phyloP scores from a whole-genome alignment of 2,329 filamentous ascomycete species.

The Emydomyces testavorans region DNA sequence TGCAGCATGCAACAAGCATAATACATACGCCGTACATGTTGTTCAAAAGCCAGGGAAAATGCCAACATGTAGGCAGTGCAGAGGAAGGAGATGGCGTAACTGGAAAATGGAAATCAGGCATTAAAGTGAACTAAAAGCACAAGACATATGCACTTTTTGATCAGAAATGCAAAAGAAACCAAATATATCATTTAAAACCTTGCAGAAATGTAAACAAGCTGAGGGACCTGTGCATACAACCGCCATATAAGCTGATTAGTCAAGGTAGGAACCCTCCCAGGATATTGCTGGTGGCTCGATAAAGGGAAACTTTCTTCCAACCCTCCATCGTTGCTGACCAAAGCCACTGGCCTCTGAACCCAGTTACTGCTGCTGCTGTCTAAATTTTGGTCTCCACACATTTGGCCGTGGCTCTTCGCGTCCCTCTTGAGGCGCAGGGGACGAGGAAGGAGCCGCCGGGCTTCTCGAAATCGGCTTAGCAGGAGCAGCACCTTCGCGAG shows the following conservation, averaged over 20 bases:
- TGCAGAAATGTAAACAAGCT: not conserved
- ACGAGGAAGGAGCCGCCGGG: slow-evolving; percentile 7
- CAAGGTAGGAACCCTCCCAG: not conserved
- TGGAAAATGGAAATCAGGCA: not conserved
- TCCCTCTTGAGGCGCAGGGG: slow-evolving; percentile 12
- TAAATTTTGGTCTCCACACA: slow-evolving; percentile 15
- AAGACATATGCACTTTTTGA: slow-evolving; percentile 11
- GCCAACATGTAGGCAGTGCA: not conserved
- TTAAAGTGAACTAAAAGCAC: slow-evolving; percentile 12
- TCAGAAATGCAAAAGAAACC: slow-evolving; percentile 2
- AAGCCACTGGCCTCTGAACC: not conserved
- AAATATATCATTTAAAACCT: not conserved
- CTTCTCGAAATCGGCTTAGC: slow-evolving; percentile 11
- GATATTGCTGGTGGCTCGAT: not conserved
- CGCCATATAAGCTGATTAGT: not conserved
- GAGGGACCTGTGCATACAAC: not conserved
- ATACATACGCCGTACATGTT: slow-evolving; percentile 10
- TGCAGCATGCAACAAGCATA: slow-evolving; percentile 8
- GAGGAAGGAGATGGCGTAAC: not conserved
- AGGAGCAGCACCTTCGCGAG: slow-evolving; percentile 2
- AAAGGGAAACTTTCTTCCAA: not conserved
- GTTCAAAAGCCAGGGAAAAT: not conserved
- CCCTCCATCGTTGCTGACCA: not conserved
- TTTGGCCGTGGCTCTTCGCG: slow-evolving; percentile 9
- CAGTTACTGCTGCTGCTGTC: slow-evolving; percentile 10